These are phyloP conservation scores for Margaritispora aquatica DNA, from an alignment of 495 filamentous ascomycete genomes.

Conservation along the genomic window DNA sequence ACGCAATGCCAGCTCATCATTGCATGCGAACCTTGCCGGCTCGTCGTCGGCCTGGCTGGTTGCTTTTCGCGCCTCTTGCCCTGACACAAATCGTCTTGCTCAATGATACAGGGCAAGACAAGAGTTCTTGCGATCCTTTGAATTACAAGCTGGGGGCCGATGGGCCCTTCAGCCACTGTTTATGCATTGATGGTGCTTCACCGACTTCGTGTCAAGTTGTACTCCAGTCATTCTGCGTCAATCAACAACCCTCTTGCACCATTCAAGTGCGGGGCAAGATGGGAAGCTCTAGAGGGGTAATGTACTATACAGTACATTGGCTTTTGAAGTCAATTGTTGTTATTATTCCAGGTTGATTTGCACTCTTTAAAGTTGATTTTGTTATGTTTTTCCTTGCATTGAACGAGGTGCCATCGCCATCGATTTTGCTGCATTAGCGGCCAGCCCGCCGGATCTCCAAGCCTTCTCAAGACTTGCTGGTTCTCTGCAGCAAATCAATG, in stretches of 20 bases:
- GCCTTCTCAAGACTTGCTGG: neutral
- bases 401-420: conserved; percentile 29
- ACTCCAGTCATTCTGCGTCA: conserved; percentile 39
- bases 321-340: conserved; percentile 10
- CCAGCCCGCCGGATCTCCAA: conserved; percentile 39
- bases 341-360: conserved; percentile 12
- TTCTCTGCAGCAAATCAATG: neutral
- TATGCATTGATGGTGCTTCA: conserved; percentile 46
- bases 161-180: conserved; percentile 28
- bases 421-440: conserved; percentile 48
- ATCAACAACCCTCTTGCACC: conserved; percentile 6
- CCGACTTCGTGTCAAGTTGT: conserved; percentile 51
- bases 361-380: neutral
- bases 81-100: conserved; percentile 8
- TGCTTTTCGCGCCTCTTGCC: conserved; percentile 29
- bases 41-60: conserved; percentile 44
- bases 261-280: conserved; percentile 25
- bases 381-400: conserved; percentile 26
- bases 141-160: neutral
- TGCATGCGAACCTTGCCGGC: conserved; percentile 58
- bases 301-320: conserved; percentile 11
- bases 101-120: conserved; percentile 11
- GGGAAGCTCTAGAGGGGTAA: conserved; percentile 9
- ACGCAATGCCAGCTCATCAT: conserved; percentile 85
- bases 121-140: neutral